phyloP scores from a whole-genome alignment of 2,329 filamentous ascomycete genomes.

The Cercospora berteroae region DNA sequence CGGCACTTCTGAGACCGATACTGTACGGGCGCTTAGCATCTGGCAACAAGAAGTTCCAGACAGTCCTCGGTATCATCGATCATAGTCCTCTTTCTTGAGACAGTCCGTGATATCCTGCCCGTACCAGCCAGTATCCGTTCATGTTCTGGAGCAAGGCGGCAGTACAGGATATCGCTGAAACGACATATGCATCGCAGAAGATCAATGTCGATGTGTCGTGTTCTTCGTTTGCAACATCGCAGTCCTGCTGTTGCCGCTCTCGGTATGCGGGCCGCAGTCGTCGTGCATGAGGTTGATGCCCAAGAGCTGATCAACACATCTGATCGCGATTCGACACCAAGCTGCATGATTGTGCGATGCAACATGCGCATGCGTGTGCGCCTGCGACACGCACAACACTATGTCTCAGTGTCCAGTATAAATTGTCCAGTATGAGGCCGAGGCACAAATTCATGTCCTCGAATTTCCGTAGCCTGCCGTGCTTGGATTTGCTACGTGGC shows the following conservation, averaged over 20 bases:
- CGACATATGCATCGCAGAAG: background rate
- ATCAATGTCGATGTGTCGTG: background rate
- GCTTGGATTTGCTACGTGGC: background rate
- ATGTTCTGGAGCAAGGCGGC: background rate
- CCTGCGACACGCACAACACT: background rate
- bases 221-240: background rate
- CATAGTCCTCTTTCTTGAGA: background rate
- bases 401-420: background rate
- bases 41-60: background rate
- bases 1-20: background rate
- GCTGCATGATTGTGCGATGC: background rate
- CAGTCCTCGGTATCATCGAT: background rate
- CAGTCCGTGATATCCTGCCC: background rate
- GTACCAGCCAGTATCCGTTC: background rate
- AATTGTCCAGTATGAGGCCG: background rate
- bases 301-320: background rate
- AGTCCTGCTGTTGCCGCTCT: background rate
- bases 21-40: background rate
- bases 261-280: background rate
- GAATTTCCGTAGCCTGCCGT: background rate
- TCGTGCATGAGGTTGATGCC: background rate
- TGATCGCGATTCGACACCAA: background rate
- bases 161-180: background rate
- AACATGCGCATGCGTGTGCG: background rate
- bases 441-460: background rate